Evolutionary conservation across 768 basidiomycete genomes (phyloP).

Genomic region (Mycena galericulata): DNA sequence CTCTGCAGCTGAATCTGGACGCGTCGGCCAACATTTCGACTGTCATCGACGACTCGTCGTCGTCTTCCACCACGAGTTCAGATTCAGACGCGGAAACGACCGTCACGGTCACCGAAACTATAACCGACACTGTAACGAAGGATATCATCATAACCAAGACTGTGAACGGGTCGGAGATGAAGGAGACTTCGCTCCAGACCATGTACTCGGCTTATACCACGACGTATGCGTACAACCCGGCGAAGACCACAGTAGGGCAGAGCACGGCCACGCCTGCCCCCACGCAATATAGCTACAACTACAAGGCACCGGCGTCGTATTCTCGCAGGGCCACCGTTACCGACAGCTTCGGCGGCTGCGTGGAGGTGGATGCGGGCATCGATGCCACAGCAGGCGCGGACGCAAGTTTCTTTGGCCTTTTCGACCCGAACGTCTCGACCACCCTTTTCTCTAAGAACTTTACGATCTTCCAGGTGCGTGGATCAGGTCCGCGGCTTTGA

Average conservation of each 20-base stretch:
- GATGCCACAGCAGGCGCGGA: conserved; percentile 55
- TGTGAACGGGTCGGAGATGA: too few species aligned
- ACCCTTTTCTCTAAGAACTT: conserved; percentile 48
- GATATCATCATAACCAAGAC: too few species aligned
- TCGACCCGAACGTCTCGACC: conserved; percentile 41
- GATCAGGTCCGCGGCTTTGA: too few species aligned
- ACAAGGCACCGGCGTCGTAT: too few species aligned
- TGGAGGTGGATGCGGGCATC: conserved; percentile 48
- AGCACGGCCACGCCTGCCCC: too few species aligned
- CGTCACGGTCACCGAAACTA: background rate
- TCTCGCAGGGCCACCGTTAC: background rate
- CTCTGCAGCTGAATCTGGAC: conserved; percentile 43
- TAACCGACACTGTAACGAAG: too few species aligned
- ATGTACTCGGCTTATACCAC: too few species aligned
- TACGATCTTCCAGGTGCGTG: conserved; percentile 46
- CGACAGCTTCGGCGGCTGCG: conserved; percentile 47
- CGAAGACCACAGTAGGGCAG: too few species aligned
- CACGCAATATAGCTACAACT: too few species aligned
- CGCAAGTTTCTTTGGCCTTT: conserved; percentile 54
- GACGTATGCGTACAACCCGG: too few species aligned
- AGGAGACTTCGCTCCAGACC: too few species aligned
- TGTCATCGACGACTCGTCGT: conserved; percentile 19
- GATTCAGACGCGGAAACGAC: background rate
- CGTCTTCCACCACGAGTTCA: background rate
- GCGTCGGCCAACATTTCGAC: conserved; percentile 31